Conservation (phyloP, 2,329 filamentous ascomycete species). For the Venturiaceae sp. region DNA sequence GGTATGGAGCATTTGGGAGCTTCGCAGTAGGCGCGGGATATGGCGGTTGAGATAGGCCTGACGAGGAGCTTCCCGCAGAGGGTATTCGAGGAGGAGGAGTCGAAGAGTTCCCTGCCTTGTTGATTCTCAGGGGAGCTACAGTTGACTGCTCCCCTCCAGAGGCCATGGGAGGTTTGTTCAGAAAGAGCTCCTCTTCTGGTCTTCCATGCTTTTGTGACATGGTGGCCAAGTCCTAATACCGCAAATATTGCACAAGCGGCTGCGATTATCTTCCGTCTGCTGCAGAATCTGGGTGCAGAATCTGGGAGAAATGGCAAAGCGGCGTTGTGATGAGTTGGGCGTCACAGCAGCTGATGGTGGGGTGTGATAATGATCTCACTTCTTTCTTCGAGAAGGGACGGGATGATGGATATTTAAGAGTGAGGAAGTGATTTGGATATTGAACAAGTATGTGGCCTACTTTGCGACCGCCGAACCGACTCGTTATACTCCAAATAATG, state of each 20-base stretch:
- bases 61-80: not conserved
- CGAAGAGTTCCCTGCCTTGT: constrained; percentile 53
- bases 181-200: constrained; percentile 76
- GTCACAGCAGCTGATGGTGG: not conserved
- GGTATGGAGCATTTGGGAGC: constrained; percentile 32
- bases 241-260: not conserved
- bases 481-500: not conserved
- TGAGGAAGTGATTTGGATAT: not conserved
- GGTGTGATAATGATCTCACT: not conserved
- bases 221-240: not conserved
- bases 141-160: constrained; percentile 58
- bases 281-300: not conserved
- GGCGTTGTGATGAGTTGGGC: not conserved
- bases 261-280: not conserved
- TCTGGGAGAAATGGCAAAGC: not conserved
- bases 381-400: not conserved
- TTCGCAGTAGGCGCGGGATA: constrained; percentile 53
- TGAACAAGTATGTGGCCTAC: not conserved
- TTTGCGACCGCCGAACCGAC: not conserved
- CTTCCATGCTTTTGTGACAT: constrained; percentile 42
- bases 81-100: constrained; percentile 34
- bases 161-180: constrained; percentile 35
- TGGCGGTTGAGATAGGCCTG: not conserved
- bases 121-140: constrained; percentile 75
- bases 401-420: not conserved